Base-by-base conservation (phyloP, 768 basidiomycete genomes). In the Hericium rajendrae region DNA sequence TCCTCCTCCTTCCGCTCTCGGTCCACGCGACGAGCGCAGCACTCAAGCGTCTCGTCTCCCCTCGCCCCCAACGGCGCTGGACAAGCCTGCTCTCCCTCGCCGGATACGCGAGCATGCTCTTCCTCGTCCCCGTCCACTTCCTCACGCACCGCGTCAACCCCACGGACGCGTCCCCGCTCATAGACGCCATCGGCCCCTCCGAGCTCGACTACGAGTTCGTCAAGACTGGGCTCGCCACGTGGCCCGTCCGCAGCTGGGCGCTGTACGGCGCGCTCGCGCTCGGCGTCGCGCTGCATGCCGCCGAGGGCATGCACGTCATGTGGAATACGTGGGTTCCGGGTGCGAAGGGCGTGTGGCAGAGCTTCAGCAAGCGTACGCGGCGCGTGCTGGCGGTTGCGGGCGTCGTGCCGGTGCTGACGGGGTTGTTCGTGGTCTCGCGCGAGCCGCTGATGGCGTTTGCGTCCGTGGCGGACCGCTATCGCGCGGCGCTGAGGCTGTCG, bases 161-260 rank as follows among this genome's bases (percentile, higher is more conserved):
- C 16, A 73, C 74, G 24, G 68, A 68, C 54, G 70, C 75, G 2
- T 55, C 56, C 8, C 65, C 73, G 2, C 83, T 83, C 20, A 83
- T 90, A 54, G 70, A 71, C 50, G 68, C 75, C 2, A 73, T 92
- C 22, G 81, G 85, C 15, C 90, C 91, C 0, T 75, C 84, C 0
- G 89, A 93, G 64, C 77, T 94, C 39, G 85, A 90, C 69, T 93
- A 79, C 66, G 86, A 91, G 60, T 92, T 85, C 67, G 88, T 93
- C 57, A 91, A 92, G 66, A 76, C 79, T 5, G 87, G 81, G 2
- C 69, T 92, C 40, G 73, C 74, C 15, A 70, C 57, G 16, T 90
- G 83, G 79, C 87, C 88, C 0, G 69, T 72, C 66, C 73, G 79
- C 40, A 85, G 78, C 64, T 83, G 78, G 78, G 56, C 80, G 2